phyloP scores from a whole-genome alignment of 2,329 filamentous ascomycete species.

The Annulohypoxylon truncatum region DNA sequence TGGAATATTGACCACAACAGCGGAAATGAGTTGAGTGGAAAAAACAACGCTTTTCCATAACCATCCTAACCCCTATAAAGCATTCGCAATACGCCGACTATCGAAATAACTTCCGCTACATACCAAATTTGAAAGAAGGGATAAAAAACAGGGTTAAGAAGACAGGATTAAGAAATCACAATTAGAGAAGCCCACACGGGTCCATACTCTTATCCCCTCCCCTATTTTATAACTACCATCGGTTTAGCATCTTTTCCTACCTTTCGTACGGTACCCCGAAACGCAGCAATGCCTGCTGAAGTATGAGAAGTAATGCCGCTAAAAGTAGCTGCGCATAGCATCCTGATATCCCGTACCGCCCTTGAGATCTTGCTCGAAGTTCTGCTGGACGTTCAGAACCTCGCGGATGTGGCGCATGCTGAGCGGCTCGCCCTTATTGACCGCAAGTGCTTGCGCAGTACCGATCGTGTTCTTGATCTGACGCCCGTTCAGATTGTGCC shows the following conservation, averaged over 20 bases:
- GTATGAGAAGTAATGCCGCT: conserved; percentile 14
- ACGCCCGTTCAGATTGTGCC: conserved; percentile 70
- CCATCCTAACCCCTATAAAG: neutral
- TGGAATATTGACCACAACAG: neutral
- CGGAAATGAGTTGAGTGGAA: neutral
- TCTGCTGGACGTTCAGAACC: conserved; percentile 85
- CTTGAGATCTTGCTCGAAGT: conserved; percentile 85
- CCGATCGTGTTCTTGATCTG: conserved; percentile 91
- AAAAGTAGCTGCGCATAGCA: conserved; percentile 84
- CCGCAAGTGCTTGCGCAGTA: conserved; percentile 83
- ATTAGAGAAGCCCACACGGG: neutral
- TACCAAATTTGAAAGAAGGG: neutral
- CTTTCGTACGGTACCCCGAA: neutral
- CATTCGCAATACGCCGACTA: neutral
- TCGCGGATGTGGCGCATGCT: conserved; percentile 83
- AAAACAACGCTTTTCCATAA: neutral
- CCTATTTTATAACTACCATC: neutral
- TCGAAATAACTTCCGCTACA: neutral
- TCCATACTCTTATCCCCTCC: neutral
- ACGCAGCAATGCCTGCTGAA: neutral
- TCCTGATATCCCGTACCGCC: conserved; percentile 84
- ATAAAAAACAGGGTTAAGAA: no score
- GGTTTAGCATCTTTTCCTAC: neutral
- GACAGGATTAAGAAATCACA: neutral
- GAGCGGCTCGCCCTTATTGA: conserved; percentile 77